Base-by-base conservation (phyloP, 2,329 filamentous ascomycete species). In the Byssochlamys sp. region DNA sequence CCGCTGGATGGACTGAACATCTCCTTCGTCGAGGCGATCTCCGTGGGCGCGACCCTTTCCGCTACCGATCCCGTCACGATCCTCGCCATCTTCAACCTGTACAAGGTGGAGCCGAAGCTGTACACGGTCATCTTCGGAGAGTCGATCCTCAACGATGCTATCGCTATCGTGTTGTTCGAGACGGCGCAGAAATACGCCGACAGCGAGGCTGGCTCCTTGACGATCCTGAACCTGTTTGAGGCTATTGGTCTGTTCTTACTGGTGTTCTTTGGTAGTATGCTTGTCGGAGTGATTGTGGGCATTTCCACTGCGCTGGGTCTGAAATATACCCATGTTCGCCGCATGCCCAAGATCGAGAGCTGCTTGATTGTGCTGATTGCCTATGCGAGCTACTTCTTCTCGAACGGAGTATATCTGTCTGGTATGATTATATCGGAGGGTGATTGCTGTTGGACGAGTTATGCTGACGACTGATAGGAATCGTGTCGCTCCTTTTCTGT, bases 121-220 rank as follows among this genome's bases (percentile, higher is more conserved):
- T 99, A 99, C 77, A 99, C 94, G 29, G 86, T 99, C 71, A 99
- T 99, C 64, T 99, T 99, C 73, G 94, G 94, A 70, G 94, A 99
- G 76, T 95, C 92, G 6, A 97, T 99, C 60, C 79, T 99, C 57
- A 99, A 99, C 72, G 94, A 99, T 77, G 94, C 94, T 51, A 92
- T 99, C 69, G 94, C 94, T 63, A 99, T 99, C 73, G 94, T 99
- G 69, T 84, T 99, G 65, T 99, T 99, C 75, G 92, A 99, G 77
- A 96, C 94, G 3, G 94, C 94, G 10, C 92, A 96, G 72, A 88
- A 89, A 71, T 96, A 96, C 73, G 91, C 87, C 61, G 89, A 87
- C 27, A 82, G 84, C 29, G 82, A 82, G n/a, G 81, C 77, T 11
- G 84, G 83, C 12, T 84, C 85, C 62, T 80, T 95, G 56, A 90